Conservation (phyloP, 331 rosid species). For the Quercus phellos region DNA sequence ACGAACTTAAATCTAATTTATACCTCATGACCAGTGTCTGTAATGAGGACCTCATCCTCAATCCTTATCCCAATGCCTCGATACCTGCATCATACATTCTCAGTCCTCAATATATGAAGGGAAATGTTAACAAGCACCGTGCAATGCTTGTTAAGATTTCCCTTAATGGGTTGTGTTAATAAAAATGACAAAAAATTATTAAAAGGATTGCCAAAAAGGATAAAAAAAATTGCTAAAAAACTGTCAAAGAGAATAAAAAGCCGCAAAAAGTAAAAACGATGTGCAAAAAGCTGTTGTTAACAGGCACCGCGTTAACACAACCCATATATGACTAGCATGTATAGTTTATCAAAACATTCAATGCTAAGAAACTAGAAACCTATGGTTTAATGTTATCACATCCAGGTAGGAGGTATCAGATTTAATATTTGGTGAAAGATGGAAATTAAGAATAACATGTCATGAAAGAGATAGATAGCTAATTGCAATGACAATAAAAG, state of each 20-base stretch:
- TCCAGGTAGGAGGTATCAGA: neutral
- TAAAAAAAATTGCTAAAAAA: too few relatives aligned
- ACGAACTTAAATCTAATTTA: neutral
- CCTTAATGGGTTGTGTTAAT: too few relatives aligned
- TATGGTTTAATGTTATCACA: neutral
- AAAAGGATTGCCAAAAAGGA: too few relatives aligned
- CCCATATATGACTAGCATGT: neutral
- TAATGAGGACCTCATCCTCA: conserved; percentile 87
- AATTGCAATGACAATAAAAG: neutral
- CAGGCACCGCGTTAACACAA: too few relatives aligned
- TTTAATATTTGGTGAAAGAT: neutral
- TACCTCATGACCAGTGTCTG: conserved; percentile 90
- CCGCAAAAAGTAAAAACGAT: too few relatives aligned
- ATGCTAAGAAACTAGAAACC: conserved; percentile 19
- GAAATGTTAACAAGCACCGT: too few relatives aligned
- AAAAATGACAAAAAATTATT: too few relatives aligned
- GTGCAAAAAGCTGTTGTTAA: too few relatives aligned
- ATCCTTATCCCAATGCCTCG: conserved; percentile 84
- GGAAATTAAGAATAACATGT: neutral
- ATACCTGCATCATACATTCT: conserved; percentile 46
- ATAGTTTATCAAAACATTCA: conserved; percentile 20
- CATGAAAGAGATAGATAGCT: neutral
- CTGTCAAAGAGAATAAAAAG: too few relatives aligned
- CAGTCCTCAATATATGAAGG: conserved; percentile 10
- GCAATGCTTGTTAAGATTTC: too few relatives aligned